These are phyloP conservation scores for Cantharellus anzutake DNA, from an alignment of 768 basidiomycete genomes.

Conservation along the genomic window DNA sequence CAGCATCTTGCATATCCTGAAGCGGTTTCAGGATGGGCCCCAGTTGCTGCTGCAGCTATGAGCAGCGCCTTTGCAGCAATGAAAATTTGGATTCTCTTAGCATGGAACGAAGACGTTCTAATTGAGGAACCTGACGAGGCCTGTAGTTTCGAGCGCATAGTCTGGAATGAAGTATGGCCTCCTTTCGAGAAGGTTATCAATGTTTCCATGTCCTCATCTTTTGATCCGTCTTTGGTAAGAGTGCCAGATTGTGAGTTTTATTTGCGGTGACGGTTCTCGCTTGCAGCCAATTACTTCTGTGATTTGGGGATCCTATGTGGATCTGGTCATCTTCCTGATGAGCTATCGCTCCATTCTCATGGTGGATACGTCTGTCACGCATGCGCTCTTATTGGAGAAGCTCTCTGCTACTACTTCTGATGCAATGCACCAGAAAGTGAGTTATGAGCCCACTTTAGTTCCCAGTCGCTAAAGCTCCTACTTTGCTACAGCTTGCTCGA, in stretches of 20 bases:
- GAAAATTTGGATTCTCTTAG: slow-evolving; percentile 52
- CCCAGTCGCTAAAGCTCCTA: too few species aligned
- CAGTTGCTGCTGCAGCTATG: slow-evolving; percentile 34
- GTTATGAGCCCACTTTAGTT: too few species aligned
- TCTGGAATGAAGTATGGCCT: slow-evolving; percentile 69
- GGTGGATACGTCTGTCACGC: slow-evolving; percentile 29
- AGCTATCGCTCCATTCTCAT: slow-evolving; percentile 33
- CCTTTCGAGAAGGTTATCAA: slow-evolving; percentile 29
- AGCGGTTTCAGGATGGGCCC: slow-evolving; percentile 17
- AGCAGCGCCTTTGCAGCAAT: slow-evolving; percentile 51
- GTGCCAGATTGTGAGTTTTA: too few species aligned
- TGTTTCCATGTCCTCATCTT: neutral
- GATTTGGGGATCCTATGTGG: slow-evolving; percentile 40
- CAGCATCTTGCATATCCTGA: slow-evolving; percentile 15
- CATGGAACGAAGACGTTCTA: slow-evolving; percentile 9
- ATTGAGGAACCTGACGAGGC: slow-evolving; percentile 13
- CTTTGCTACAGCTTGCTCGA: slow-evolving; percentile 44
- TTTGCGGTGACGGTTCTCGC: too few species aligned
- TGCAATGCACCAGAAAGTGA: slow-evolving; percentile 31
- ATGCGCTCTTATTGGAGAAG: slow-evolving; percentile 31
- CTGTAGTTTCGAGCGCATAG: too few species aligned
- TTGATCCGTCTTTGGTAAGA: too few species aligned
- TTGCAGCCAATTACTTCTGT: slow-evolving; percentile 33
- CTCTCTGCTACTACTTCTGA: slow-evolving; percentile 31
- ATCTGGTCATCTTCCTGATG: slow-evolving; percentile 43